These are phyloP conservation scores for Monascus ruber DNA, from an alignment of 2,329 filamentous ascomycete species.

Conservation along the genomic window DNA sequence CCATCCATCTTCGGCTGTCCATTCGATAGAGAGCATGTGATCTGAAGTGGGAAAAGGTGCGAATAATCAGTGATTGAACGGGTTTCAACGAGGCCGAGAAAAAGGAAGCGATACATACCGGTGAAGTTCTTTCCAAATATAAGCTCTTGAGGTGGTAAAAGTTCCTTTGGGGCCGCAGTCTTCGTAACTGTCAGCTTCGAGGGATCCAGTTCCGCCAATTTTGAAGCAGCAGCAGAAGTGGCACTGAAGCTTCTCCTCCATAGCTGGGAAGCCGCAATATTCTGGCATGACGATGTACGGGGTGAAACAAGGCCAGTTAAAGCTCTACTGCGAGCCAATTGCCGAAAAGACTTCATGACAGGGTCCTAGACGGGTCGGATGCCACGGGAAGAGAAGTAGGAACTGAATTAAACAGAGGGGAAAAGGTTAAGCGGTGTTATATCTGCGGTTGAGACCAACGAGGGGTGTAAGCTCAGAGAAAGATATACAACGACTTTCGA, in stretches of 20 bases:
- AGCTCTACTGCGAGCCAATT: constrained; percentile 22
- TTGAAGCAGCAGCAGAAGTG: constrained; percentile 17
- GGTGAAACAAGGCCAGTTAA: constrained; percentile 14
- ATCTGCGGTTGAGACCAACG: too few species aligned
- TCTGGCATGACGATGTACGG: constrained; percentile 13
- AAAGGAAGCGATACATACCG: constrained; percentile 40
- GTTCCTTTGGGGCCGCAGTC: constrained; percentile 62
- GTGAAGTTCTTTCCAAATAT: constrained; percentile 88
- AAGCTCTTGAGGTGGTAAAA: constrained; percentile 66
- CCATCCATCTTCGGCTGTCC: constrained; percentile 81
- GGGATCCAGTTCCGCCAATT: constrained; percentile 60
- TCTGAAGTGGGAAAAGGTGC: constrained; percentile 43
- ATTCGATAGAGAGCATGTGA: constrained; percentile 94
- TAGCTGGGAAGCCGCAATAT: constrained; percentile 21
- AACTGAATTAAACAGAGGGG: not conserved
- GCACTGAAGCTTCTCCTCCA: constrained; percentile 40
- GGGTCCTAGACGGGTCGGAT: not conserved
- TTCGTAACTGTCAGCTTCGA: constrained; percentile 62
- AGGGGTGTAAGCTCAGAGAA: too few species aligned
- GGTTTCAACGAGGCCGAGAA: not conserved
- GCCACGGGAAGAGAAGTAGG: not conserved
- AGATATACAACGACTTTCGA: too few species aligned
- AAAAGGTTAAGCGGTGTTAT: not conserved
- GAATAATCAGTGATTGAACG: not conserved
- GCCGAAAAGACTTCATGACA: constrained; percentile 23